Evolutionary conservation across 2,329 filamentous ascomycete genomes (phyloP), one percentile per base, ranked within the genome.

Genomic region (Lasiodiplodia sp.): DNA sequence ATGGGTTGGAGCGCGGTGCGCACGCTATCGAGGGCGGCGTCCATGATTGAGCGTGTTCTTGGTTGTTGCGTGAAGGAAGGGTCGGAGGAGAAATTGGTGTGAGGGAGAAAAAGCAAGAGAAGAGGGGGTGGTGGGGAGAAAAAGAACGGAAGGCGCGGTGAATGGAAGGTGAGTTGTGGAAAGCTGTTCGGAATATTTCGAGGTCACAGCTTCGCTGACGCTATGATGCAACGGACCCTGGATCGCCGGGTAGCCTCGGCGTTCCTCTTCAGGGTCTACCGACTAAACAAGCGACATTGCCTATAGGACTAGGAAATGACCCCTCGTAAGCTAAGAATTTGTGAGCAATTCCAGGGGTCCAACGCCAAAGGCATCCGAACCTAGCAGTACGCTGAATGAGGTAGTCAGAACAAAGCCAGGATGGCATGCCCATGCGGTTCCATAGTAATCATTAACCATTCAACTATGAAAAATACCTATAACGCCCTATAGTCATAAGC

Each of bases 1-100:
- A 84, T 76, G 69, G 82, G 82, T 57, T 81, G 79, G 68, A 84
- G 76, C 64, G 80, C 68, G 31, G 78, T 74, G 70, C 82, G 82
- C 72, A 84, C 74, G 56, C 79, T 72, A 47, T 84, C 83, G 83
- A 85, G 84, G 67, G 34, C 79, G 71, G 63, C 62, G 63, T 67
- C 65, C 65, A 67, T 67, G 25, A 31, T 40, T n/a, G 55, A 21
- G 10, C 28, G 28, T 37, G 28, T 40, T 31, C 37, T 44, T 34
- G 12, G 65, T 40, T 44, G 47, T 25, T 18, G 18, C 52, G 38
- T 25, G 28, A 11, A 16, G 12, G 65, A 3, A 21, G 31, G 25
- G 23, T 14, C 12, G 31, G 28, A 10, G 23, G 37, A 23, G 25
- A 12, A 16, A 16, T 12, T 12, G 12, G 28, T 18, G 7, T 5